phyloP scores from a whole-genome alignment of 257 asterid species.

The Datura wrightii region DNA sequence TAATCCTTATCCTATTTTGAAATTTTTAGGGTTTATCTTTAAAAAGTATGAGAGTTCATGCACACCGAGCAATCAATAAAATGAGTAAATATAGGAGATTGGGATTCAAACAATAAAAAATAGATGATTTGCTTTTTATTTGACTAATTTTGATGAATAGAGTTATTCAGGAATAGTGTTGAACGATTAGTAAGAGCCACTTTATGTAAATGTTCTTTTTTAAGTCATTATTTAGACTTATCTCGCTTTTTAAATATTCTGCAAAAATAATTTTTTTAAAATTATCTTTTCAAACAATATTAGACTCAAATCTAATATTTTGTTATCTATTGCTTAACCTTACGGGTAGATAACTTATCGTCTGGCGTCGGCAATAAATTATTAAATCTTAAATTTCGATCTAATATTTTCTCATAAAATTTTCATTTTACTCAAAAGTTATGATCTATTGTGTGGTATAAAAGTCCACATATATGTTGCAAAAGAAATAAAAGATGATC shows the following conservation, averaged over 20 bases:
- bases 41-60: not conserved
- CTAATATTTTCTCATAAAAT: not conserved
- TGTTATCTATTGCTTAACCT: not conserved
- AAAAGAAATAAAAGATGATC: not conserved
- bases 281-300: not conserved
- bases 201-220: not conserved
- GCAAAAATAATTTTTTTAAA: not conserved
- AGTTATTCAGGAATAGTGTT: not conserved
- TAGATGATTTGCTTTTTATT: no score
- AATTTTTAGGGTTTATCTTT: not conserved
- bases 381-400: not conserved
- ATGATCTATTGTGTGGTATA: not conserved
- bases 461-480: not conserved
- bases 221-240: not conserved
- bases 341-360: not conserved
- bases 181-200: rapidly evolving
- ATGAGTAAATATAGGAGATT: not conserved
- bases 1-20: not conserved
- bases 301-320: not conserved
- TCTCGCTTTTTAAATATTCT: not conserved
- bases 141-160: not conserved
- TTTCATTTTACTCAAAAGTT: not conserved
- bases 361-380: not conserved
- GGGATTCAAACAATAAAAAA: not conserved
- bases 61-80: not conserved